Evolutionary conservation across 306 rosid genomes (phyloP).

Genomic region (Gynostemma pentaphyllum): DNA sequence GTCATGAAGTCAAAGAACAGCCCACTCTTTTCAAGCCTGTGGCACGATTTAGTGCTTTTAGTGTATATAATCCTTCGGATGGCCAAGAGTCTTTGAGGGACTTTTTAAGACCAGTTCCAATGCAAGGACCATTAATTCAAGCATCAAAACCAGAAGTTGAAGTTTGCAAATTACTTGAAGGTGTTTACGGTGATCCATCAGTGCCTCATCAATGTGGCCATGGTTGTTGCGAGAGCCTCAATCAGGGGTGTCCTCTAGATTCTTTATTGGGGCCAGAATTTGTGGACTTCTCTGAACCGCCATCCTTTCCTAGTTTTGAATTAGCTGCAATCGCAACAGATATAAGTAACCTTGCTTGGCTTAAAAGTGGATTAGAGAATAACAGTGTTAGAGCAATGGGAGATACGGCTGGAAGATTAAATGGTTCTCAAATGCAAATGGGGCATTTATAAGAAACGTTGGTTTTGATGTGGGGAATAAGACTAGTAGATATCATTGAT

Average conservation of each 20-base stretch:
- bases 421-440: conserved; percentile 33
- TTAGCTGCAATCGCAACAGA: conserved; percentile 90
- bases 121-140: conserved; percentile 51
- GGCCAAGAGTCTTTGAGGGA: conserved; percentile 32
- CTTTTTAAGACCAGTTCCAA: conserved; percentile 39
- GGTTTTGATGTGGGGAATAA: conserved; percentile 16
- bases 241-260: conserved; percentile 19
- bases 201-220: conserved; percentile 73
- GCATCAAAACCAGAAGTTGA: conserved; percentile 44
- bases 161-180: conserved; percentile 44
- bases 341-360: conserved; percentile 88
- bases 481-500: not conserved
- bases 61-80: conserved; percentile 40
- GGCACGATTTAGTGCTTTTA: conserved; percentile 84
- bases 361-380: conserved; percentile 87
- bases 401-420: conserved; percentile 38
- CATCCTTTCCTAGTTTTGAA: conserved; percentile 69
- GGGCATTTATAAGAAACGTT: conserved; percentile 26
- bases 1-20: conserved; percentile 39
- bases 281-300: conserved; percentile 61
- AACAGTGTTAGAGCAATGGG: conserved; percentile 55
- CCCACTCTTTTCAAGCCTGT: conserved; percentile 60
- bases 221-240: conserved; percentile 48
- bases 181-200: conserved; percentile 28
- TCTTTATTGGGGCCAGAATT: conserved; percentile 89